Conservation (phyloP, 2,329 filamentous ascomycete species). For the Biscogniauxia mediterranea region DNA sequence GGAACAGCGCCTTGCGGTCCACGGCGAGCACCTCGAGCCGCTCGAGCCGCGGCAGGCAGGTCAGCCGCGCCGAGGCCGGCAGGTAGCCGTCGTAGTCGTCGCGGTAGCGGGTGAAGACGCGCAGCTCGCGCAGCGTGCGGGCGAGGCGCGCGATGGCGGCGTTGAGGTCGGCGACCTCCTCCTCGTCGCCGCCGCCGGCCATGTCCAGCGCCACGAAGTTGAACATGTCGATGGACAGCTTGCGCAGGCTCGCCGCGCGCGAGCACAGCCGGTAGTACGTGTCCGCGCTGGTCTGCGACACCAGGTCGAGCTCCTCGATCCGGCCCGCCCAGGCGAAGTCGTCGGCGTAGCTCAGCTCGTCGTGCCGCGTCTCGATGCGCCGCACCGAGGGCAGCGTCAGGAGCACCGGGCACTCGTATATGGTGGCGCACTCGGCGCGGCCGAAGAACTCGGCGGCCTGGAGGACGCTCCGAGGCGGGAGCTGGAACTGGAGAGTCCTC, state of each 20-base stretch:
- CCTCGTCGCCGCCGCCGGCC: not conserved
- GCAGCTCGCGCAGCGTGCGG: no score
- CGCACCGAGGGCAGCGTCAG: not conserved
- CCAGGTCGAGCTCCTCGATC: conserved; percentile 10
- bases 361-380: conserved; percentile 6
- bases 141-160: no score
- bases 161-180: not conserved
- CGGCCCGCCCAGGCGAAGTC: not conserved
- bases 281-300: not conserved
- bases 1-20: not conserved
- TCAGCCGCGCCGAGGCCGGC: no score
- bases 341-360: not conserved
- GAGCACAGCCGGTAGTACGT: not conserved
- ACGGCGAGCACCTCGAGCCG: not conserved
- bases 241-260: not conserved
- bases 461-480: no score
- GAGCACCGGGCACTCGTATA: not conserved
- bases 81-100: no score
- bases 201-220: not conserved
- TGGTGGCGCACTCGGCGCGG: no score
- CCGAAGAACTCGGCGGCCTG: no score
- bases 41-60: no score
- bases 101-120: no score
- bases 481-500: no score
- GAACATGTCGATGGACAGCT: not conserved